Evolutionary conservation across 2,329 filamentous ascomycete species (phyloP), one percentile per base, ranked within the genome.

Genomic region (Aspergillus fijiensis): DNA sequence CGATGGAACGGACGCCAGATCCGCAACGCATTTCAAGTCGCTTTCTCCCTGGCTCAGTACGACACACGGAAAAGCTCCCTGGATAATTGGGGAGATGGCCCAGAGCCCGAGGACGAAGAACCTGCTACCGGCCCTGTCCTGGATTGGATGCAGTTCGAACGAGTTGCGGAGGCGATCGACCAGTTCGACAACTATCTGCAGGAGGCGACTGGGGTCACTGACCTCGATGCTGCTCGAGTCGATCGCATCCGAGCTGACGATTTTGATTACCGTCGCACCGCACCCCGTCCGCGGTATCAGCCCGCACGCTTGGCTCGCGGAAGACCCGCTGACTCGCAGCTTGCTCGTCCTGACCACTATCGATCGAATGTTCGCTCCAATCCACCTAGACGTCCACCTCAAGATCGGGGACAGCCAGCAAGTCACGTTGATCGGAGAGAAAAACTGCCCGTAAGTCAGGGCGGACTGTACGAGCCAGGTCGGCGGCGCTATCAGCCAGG

Each of bases 1-100:
- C 51, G 51, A n/a, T 53, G 51, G 51, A 53, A 53, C 29, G 51
- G 51, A 16, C 51, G 51, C 11, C 51, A 53, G 21, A 53, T 53
- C 1, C 51, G 51, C 33, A 53, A 53, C 14, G 51, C 51, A 5
- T 53, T 53, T 31, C 51, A 53, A 21, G 35, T 53, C 10, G 51
- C 51, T 5, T 53, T 23, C 10, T 53, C 51, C 5, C 35, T 53
- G 10, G 51, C 51, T 14, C 51, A 39, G 14, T 53, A 25, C n/a
- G 51, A 53, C 23, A 53, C 35, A 23, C 27, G 35, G 14, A 42
- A 21, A 27, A 49, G 21, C 48, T 21, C 48, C 12, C 21, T 49
- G 5, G 48, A 49, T 23, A 27, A 14, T 12, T 49, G 48, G 48
- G 48, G 48, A 12, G 23, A 49, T 2, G 21, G 25, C 10, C n/a